Conservation (phyloP, 768 basidiomycete genomes). For the Cyclocybe aegerita region DNA sequence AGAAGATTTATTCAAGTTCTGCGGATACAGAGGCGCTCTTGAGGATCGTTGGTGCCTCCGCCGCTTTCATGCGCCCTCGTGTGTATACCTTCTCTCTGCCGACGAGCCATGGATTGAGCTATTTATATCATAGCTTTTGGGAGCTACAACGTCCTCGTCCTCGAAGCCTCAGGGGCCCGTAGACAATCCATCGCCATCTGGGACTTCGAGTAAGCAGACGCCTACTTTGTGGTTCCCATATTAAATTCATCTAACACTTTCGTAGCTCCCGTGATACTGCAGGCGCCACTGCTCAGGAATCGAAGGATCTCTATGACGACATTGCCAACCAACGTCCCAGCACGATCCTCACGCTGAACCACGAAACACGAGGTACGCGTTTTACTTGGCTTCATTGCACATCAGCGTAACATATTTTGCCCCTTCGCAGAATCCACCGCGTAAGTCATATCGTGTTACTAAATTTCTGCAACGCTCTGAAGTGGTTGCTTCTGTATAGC, state of each 20-base stretch:
- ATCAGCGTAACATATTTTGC: not conserved
- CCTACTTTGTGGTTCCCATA: not conserved
- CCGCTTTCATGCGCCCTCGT: conserved; percentile 42
- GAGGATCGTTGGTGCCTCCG: conserved; percentile 33
- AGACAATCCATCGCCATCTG: conserved; percentile 33
- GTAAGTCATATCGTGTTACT: conserved; percentile 1
- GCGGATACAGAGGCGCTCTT: conserved; percentile 37
- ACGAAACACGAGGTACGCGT: conserved; percentile 38
- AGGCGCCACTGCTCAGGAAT: conserved; percentile 28
- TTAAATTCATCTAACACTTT: not conserved
- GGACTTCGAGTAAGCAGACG: conserved; percentile 33
- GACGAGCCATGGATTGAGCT: not conserved
- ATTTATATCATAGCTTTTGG: conserved; percentile 37
- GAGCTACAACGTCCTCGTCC: conserved; percentile 37
- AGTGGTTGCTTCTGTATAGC: conserved; percentile 10
- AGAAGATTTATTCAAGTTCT: too few relatives aligned
- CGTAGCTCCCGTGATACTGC: conserved; percentile 38
- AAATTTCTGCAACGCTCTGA: not conserved
- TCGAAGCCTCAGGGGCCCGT: conserved; percentile 24
- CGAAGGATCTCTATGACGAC: conserved; percentile 28
- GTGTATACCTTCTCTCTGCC: conserved; percentile 9
- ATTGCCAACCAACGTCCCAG: conserved; percentile 26
- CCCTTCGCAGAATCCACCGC: conserved; percentile 18
- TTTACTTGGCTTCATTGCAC: not conserved
- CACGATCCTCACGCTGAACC: conserved; percentile 38